A percentile compares a stretch with the other conserved stretches of the same genome.
Evolutionary conservation across 148 eudicot species (phyloP).

Genomic region (Fagopyrum homotropicum): DNA sequence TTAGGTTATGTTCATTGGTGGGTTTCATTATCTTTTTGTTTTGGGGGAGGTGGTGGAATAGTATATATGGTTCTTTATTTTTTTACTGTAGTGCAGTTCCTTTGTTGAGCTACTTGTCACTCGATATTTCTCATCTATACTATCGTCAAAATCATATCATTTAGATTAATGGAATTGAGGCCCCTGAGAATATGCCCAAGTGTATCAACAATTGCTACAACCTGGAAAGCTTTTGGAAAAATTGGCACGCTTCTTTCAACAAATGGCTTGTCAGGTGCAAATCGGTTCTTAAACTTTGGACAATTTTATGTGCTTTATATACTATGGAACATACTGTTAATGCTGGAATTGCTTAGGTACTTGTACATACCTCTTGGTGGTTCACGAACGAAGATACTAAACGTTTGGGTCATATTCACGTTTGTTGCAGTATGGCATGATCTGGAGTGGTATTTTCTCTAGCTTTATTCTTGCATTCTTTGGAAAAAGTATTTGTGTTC

Average conservation of each 20-base stretch:
- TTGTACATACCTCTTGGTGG: slow-evolving; percentile 97
- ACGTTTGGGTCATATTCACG: slow-evolving; percentile 95
- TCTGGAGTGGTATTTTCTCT: slow-evolving; percentile 90
- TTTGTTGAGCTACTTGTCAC: not conserved
- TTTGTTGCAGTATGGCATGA: slow-evolving; percentile 99
- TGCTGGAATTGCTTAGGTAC: slow-evolving; percentile 41
- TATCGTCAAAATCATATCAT: not conserved
- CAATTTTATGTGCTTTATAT: not conserved
- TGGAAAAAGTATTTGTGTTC: not conserved
- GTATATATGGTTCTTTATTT: not conserved
- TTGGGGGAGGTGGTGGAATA: not conserved
- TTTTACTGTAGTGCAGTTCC: not conserved
- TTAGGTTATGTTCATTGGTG: slow-evolving; percentile 93
- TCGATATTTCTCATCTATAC: not conserved
- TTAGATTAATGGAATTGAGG: slow-evolving; percentile 76
- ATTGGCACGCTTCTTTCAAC: slow-evolving; percentile 97
- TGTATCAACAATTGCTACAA: slow-evolving; percentile 95
- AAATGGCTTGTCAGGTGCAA: slow-evolving; percentile 94
- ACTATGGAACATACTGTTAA: not conserved
- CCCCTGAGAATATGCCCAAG: slow-evolving; percentile 95
- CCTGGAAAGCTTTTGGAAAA: slow-evolving; percentile 93
- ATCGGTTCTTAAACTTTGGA: slow-evolving; percentile 8
- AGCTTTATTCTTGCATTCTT: not conserved
- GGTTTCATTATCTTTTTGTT: slow-evolving; percentile 7
- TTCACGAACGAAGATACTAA: slow-evolving; percentile 66